Conservation (phyloP, 768 basidiomycete species). For the Psilocybe subaeruginosa region DNA sequence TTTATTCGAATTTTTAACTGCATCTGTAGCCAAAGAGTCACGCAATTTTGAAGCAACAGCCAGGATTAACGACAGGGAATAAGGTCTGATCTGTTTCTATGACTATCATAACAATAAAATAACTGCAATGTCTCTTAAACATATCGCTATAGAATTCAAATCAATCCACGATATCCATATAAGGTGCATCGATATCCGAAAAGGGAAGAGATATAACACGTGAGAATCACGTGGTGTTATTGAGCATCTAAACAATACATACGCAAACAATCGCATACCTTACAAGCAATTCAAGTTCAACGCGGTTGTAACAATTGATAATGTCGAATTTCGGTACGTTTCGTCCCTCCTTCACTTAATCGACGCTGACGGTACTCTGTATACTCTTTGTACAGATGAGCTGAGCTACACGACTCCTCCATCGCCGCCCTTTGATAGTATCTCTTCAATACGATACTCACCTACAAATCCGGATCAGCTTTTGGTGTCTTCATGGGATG, state of each 20-base stretch:
- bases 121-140: background rate
- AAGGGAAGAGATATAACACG: background rate
- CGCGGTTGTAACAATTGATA: background rate
- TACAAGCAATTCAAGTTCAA: background rate
- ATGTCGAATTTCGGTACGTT: constrained; percentile 17
- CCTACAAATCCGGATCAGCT: constrained; percentile 79
- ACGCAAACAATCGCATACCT: background rate
- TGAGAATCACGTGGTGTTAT: background rate
- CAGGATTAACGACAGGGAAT: too few relatives aligned
- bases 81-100: too few relatives aligned
- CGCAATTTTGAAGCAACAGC: too few relatives aligned
- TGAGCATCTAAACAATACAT: background rate
- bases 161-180: background rate
- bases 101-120: too few relatives aligned
- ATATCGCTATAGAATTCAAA: too few relatives aligned
- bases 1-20: too few relatives aligned
- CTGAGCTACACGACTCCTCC: constrained; percentile 28
- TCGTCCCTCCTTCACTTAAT: background rate
- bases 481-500: constrained; percentile 91
- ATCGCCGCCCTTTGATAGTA: constrained; percentile 83
- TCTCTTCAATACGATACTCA: constrained; percentile 82
- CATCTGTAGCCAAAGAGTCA: too few relatives aligned
- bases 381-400: constrained; percentile 18
- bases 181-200: background rate
- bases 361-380: background rate